These are phyloP conservation scores for Licmophora abbreviata DNA, from an alignment of 108 stramenopile species.

Conservation along the genomic window DNA sequence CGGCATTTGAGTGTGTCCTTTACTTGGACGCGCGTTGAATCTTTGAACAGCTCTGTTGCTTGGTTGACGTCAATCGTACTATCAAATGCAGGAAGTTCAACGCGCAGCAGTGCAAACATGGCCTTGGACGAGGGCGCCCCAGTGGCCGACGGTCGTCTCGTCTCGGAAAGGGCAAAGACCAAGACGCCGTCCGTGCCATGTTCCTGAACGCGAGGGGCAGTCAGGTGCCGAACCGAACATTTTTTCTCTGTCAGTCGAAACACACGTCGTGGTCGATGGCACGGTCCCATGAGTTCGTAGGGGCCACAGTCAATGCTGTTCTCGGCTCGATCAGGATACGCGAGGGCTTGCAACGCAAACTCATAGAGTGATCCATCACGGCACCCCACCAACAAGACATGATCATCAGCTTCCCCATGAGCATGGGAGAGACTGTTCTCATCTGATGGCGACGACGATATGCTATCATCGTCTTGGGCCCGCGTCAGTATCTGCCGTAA, in stretches of 20 bases:
- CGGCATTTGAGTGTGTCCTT: constrained; percentile 18
- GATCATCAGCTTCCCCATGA: background rate
- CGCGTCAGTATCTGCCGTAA: constrained; percentile 15
- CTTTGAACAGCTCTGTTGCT: background rate
- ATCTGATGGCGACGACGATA: background rate
- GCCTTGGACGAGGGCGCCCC: background rate
- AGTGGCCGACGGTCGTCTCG: background rate
- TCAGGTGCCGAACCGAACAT: constrained; percentile 10
- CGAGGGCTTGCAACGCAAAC: constrained; percentile 15
- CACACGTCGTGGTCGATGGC: constrained; percentile 23
- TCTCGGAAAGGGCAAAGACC: constrained; percentile 2
- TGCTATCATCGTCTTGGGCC: constrained; percentile 9
- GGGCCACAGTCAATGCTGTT: no score
- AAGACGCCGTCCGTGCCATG: background rate
- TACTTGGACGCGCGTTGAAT: constrained; percentile 10
- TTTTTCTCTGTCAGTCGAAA: constrained; percentile 19
- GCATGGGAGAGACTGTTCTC: background rate
- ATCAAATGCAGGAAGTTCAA: constrained; percentile 21
- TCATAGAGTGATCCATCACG: constrained; percentile 30
- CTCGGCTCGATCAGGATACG: no score
- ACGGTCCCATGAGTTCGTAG: constrained; percentile 13
- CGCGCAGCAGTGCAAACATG: constrained; percentile 11
- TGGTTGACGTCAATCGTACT: background rate
- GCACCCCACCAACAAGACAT: constrained; percentile 31
- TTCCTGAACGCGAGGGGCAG: constrained; percentile 5